A percentile compares a stretch with the other conserved stretches of the same genome.
Evolutionary conservation across 805 yeast genomes (phyloP).

Genomic region (Candida multigemmis): DNA sequence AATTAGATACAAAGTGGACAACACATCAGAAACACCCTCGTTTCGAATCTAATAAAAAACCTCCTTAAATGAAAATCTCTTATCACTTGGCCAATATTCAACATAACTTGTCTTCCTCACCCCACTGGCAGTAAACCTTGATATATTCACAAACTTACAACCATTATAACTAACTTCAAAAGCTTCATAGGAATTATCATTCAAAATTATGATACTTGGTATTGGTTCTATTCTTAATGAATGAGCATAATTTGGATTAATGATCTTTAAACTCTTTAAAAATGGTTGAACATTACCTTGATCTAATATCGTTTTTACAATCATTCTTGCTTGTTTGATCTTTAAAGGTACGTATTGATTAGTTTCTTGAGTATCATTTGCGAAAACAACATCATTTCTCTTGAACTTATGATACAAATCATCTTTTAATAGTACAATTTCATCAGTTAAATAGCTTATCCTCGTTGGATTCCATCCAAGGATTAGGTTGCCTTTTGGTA

Average conservation of each 20-base stretch:
- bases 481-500: slow-evolving; percentile 21
- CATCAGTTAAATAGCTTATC: slow-evolving; percentile 74
- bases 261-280: slow-evolving; percentile 46
- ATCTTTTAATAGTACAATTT: slow-evolving; percentile 66
- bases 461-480: slow-evolving; percentile 69
- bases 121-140: slow-evolving; percentile 37
- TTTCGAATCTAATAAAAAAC: slow-evolving; percentile 22
- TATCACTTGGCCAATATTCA: slow-evolving; percentile 62
- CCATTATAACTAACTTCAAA: slow-evolving; percentile 77
- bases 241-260: slow-evolving; percentile 64
- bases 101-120: slow-evolving; percentile 46
- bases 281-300: slow-evolving; percentile 89
- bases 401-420: slow-evolving; percentile 63
- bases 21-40: too few relatives aligned
- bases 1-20: too few relatives aligned
- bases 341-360: slow-evolving; percentile 30
- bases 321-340: slow-evolving; percentile 51
- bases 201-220: slow-evolving; percentile 55
- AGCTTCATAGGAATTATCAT: slow-evolving; percentile 62
- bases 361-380: slow-evolving; percentile 21
- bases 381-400: slow-evolving; percentile 56
- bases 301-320: slow-evolving; percentile 73
- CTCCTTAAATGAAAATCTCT: slow-evolving; percentile 40
- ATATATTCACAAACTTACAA: slow-evolving; percentile 70
- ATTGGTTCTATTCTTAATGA: slow-evolving; percentile 65